These are phyloP conservation scores for Scheffersomyces ergatensis DNA, from an alignment of 805 yeast species.

Conservation along the genomic window DNA sequence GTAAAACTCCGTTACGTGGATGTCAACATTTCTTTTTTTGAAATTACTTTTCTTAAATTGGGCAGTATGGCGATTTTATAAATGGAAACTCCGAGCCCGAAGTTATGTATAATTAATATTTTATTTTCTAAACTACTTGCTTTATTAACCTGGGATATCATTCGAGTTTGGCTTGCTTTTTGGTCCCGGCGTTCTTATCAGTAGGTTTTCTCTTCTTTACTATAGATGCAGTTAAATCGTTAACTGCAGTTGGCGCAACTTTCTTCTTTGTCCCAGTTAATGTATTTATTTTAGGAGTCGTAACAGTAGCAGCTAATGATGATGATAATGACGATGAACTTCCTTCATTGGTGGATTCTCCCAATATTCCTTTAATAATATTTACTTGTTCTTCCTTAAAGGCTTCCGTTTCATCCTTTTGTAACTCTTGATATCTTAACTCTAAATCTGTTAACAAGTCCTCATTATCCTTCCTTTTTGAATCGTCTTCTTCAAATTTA, in stretches of 20 bases:
- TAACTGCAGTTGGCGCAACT: conserved; percentile 33
- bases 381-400: conserved; percentile 49
- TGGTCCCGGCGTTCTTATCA: conserved; percentile 4
- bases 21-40: too few relatives aligned
- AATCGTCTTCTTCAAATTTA: conserved; percentile 41
- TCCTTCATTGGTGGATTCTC: conserved; percentile 34
- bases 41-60: too few relatives aligned
- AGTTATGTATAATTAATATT: too few relatives aligned
- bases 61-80: too few relatives aligned
- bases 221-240: conserved; percentile 56
- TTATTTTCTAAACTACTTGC: too few relatives aligned
- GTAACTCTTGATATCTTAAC: conserved; percentile 54
- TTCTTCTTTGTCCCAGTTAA: conserved; percentile 49
- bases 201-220: conserved; percentile 53
- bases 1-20: too few relatives aligned
- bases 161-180: conserved; percentile 2
- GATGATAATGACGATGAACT: conserved; percentile 8
- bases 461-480: conserved; percentile 38
- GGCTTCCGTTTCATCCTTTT: conserved; percentile 49
- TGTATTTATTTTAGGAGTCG: conserved; percentile 46
- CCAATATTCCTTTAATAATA: conserved; percentile 56
- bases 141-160: conserved; percentile 1
- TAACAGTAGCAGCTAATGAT: conserved; percentile 7
- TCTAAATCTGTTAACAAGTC: conserved; percentile 56
- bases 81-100: too few relatives aligned